These are phyloP conservation scores for Ambrosiella cleistominuta DNA, from an alignment of 2,329 filamentous ascomycete species.

Conservation along the genomic window DNA sequence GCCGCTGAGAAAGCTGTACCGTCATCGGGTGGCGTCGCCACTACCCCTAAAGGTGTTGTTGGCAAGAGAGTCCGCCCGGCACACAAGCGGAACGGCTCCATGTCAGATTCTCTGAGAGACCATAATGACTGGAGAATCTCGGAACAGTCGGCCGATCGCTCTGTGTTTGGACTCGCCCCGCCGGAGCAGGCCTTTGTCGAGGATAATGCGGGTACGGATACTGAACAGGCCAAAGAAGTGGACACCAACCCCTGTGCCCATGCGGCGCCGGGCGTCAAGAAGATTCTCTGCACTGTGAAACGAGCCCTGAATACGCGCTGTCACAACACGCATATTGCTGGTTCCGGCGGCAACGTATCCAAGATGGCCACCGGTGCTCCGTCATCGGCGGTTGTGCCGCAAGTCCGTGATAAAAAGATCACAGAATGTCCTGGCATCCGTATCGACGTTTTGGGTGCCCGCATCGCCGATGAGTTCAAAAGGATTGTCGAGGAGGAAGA, in stretches of 20 bases:
- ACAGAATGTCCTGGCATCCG: conserved; percentile 39
- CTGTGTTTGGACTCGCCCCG: conserved; percentile 41
- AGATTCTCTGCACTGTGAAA: conserved; percentile 69
- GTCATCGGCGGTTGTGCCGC: conserved; percentile 42
- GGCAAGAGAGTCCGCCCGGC: conserved; percentile 41
- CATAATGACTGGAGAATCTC: conserved; percentile 28
- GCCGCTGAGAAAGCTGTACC: not conserved
- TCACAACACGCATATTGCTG: conserved; percentile 12
- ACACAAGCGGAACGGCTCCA: conserved; percentile 75
- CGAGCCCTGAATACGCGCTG: conserved; percentile 53
- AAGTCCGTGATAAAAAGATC: conserved; percentile 28
- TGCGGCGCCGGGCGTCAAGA: conserved; percentile 53
- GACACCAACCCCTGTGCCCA: not conserved
- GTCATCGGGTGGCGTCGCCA: conserved; percentile 33
- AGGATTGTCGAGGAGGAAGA: conserved; percentile 52
- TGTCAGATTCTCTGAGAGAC: conserved; percentile 69
- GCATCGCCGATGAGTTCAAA: conserved; percentile 62
- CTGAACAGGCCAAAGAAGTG: conserved; percentile 25
- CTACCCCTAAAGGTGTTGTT: conserved; percentile 38
- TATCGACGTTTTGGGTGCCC: conserved; percentile 68
- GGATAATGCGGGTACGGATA: conserved; percentile 34
- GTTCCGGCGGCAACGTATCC: conserved; percentile 31
- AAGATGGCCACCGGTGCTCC: conserved; percentile 39
- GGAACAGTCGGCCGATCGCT: too few relatives aligned
- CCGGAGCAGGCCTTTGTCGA: conserved; percentile 60